A percentile compares a stretch with the other conserved stretches of the same genome.
These are phyloP conservation scores for Macrolepiota fuliginosa DNA, from an alignment of 768 basidiomycete genomes.

Conservation along the genomic window DNA sequence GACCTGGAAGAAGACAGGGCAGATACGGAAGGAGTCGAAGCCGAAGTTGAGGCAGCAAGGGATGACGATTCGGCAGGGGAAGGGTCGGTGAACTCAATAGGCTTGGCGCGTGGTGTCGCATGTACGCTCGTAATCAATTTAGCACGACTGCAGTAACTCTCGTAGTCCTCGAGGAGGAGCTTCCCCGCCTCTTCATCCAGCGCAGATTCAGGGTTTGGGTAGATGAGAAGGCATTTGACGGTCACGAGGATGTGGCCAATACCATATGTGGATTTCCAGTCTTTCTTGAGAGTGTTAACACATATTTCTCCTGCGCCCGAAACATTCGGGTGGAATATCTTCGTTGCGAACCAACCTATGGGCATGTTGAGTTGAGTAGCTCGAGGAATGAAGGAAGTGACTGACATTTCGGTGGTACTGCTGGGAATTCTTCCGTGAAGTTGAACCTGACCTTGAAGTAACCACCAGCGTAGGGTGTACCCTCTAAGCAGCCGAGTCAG, in stretches of 20 bases:
- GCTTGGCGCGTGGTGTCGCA: conserved; percentile 75
- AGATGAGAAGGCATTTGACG: conserved; percentile 93
- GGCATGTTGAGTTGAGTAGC: not conserved
- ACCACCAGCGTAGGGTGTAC: conserved; percentile 66
- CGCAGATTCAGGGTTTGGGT: conserved; percentile 95
- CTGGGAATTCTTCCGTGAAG: conserved; percentile 93
- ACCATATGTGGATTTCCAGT: conserved; percentile 91
- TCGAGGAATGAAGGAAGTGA: conserved; percentile 6
- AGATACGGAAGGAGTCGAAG: conserved; percentile 21
- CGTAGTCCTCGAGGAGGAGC: conserved; percentile 85
- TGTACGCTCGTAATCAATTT: conserved; percentile 89
- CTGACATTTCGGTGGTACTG: conserved; percentile 91
- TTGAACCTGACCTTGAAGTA: conserved; percentile 78
- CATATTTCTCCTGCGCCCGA: conserved; percentile 90
- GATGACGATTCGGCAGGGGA: conserved; percentile 17
- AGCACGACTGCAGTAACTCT: conserved; percentile 83
- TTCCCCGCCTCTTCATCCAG: conserved; percentile 96
- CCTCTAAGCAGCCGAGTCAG: conserved; percentile 31
- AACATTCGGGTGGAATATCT: conserved; percentile 98
- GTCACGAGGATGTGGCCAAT: conserved; percentile 90
- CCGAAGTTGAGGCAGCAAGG: conserved; percentile 18
- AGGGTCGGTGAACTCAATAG: conserved; percentile 65
- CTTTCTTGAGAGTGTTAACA: conserved; percentile 96
- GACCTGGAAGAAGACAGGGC: conserved; percentile 19
- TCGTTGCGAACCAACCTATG: conserved; percentile 85